Percentiles rank a stretch among this genome's conserved stretches.
These are phyloP conservation scores for Plasmodiophora brassicae DNA, from an alignment of 208 protist species.

Conservation along the genomic window DNA sequence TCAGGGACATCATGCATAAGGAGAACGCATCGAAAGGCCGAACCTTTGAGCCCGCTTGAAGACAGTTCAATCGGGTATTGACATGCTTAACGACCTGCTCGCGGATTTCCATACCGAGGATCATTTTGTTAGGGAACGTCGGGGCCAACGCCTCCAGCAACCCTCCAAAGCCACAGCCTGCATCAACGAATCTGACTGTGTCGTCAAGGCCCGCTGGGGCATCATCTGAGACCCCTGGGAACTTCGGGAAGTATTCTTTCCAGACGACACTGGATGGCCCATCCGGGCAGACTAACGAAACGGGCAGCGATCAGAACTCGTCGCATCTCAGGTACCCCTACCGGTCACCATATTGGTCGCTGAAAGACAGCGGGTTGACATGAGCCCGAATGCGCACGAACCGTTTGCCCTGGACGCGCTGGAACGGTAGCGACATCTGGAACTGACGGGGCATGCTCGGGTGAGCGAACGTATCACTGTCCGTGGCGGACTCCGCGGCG, in stretches of 20 bases:
- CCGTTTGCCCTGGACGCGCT: background rate
- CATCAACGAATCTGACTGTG: background rate
- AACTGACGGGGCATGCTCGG: constrained; percentile 15
- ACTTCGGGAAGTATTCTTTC: background rate
- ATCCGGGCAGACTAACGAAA: background rate
- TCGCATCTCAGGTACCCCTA: background rate
- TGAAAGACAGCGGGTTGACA: constrained; percentile 25
- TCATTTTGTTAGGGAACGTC: background rate
- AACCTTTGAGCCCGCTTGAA: background rate
- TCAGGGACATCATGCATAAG: background rate
- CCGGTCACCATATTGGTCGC: constrained; percentile 2
- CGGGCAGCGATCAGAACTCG: background rate
- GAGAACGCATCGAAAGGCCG: background rate
- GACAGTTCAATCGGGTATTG: background rate
- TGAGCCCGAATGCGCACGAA: constrained; percentile 26
- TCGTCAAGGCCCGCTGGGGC: background rate
- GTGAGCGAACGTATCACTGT: too few species aligned
- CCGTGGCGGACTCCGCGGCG: too few species aligned
- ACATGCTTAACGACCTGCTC: constrained; percentile 34
- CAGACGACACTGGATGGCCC: background rate
- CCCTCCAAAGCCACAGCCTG: constrained; percentile 39
- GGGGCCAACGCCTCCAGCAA: constrained; percentile 18
- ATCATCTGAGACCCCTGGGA: background rate
- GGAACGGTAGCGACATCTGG: constrained; percentile 18
- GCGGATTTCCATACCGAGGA: constrained; percentile 38